Percentiles rank a stretch among this genome's conserved stretches.
These are phyloP conservation scores for Penicillium malachiteum DNA, from an alignment of 495 filamentous ascomycete genomes.

Conservation along the genomic window DNA sequence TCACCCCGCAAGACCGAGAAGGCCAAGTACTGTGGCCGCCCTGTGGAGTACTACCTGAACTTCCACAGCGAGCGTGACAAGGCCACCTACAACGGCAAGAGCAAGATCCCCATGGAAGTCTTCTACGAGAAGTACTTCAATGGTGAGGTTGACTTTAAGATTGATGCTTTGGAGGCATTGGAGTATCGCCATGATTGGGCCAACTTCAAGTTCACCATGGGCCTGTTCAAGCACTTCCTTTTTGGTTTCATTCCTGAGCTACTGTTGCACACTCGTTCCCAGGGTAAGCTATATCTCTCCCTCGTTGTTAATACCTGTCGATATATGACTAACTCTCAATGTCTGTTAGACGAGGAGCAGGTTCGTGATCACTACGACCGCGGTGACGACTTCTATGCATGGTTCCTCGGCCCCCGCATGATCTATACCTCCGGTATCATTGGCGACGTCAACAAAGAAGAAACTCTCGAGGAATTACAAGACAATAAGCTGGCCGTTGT, in stretches of 20 bases:
- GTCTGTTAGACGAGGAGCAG: slow-evolving; percentile 66
- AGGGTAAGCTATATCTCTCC: slow-evolving; percentile 44
- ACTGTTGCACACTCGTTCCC: slow-evolving; percentile 66
- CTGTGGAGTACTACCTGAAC: slow-evolving; percentile 79
- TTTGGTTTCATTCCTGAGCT: slow-evolving; percentile 68
- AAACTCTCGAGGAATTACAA: slow-evolving; percentile 65
- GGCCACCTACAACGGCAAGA: slow-evolving; percentile 70
- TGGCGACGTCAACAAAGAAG: slow-evolving; percentile 63
- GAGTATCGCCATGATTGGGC: slow-evolving; percentile 90
- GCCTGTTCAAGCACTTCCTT: slow-evolving; percentile 65
- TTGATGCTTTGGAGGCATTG: slow-evolving; percentile 72
- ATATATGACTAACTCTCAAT: background rate
- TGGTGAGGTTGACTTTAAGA: slow-evolving; percentile 82
- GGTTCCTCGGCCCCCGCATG: slow-evolving; percentile 73
- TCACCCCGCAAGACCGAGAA: slow-evolving; percentile 64
- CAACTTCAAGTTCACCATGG: slow-evolving; percentile 66
- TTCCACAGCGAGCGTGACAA: slow-evolving; percentile 76
- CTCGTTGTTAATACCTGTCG: background rate
- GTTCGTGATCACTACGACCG: slow-evolving; percentile 75
- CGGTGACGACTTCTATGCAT: slow-evolving; percentile 73
- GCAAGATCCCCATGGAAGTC: slow-evolving; percentile 81
- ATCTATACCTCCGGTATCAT: slow-evolving; percentile 72
- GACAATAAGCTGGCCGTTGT: slow-evolving; percentile 70
- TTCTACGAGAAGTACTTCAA: slow-evolving; percentile 92
- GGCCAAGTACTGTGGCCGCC: slow-evolving; percentile 64